These are phyloP conservation scores for Spizellomyces sp. DNA, from an alignment of 192 early-diverging fungal genomes.

Conservation along the genomic window DNA sequence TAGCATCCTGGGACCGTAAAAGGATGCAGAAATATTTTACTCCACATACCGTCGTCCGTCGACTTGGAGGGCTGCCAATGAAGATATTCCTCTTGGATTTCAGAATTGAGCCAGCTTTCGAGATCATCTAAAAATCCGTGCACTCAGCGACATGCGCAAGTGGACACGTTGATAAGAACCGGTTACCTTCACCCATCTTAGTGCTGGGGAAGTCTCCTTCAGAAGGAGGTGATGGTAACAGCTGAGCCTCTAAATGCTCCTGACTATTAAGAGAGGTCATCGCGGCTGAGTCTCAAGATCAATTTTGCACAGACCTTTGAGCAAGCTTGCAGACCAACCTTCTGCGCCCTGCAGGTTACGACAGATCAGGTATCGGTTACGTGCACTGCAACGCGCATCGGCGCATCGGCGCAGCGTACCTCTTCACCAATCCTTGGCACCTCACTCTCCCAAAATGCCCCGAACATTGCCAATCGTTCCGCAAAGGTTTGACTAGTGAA, in stretches of 20 bases:
- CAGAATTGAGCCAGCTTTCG: conserved; percentile 24
- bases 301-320: neutral
- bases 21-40: neutral
- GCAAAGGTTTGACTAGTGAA: conserved; percentile 23
- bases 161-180: no score
- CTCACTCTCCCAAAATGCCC: conserved; percentile 54
- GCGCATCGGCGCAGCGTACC: conserved; percentile 13
- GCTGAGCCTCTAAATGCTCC: no score
- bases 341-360: conserved; percentile 18
- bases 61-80: conserved; percentile 35
- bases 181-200: neutral
- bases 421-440: conserved; percentile 45
- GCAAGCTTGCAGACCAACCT: conserved; percentile 38
- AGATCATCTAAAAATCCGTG: conserved; percentile 14
- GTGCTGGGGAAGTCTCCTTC: conserved; percentile 6
- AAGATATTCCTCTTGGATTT: conserved; percentile 23
- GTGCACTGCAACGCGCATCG: conserved; percentile 4
- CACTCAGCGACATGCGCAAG: no score
- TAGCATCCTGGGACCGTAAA: no score
- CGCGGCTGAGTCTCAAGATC: no score
- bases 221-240: no score
- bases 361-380: no score
- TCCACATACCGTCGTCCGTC: neutral
- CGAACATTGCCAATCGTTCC: conserved; percentile 46
- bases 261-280: no score